Percentiles rank a stretch among this genome's conserved stretches.
Conservation (phyloP, 2,329 filamentous ascomycete genomes). For the Parascedosporium putredinis region DNA sequence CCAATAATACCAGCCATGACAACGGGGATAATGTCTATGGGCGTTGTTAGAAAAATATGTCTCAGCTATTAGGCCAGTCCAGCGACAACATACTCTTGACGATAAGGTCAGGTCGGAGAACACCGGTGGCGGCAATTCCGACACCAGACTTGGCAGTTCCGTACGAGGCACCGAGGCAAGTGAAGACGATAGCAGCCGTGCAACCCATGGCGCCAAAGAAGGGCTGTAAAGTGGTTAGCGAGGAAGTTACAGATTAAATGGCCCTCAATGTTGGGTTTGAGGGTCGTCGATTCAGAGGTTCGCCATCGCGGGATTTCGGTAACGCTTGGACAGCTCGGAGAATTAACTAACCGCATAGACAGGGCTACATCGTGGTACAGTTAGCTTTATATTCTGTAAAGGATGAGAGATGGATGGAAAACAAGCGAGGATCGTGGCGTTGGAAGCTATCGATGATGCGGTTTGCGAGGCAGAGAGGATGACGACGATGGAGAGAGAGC, state of each 20-base stretch:
- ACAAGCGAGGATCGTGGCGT: slow-evolving; percentile 20
- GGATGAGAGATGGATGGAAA: slow-evolving; percentile 20
- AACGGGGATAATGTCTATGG: slow-evolving; percentile 89
- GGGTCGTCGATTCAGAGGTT: slow-evolving; percentile 9
- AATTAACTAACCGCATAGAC: slow-evolving; percentile 89
- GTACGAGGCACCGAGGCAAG: slow-evolving; percentile 92
- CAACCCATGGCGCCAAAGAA: slow-evolving; percentile 98
- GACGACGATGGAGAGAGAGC: slow-evolving; percentile 12
- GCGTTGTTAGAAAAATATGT: background rate
- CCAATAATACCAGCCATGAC: slow-evolving; percentile 99
- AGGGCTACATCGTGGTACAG: slow-evolving; percentile 51
- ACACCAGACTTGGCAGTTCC: slow-evolving; percentile 98
- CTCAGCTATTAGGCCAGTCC: slow-evolving; percentile 5
- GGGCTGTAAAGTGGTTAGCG: slow-evolving; percentile 39
- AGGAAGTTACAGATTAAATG: slow-evolving; percentile 11
- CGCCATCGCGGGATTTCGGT: slow-evolving; percentile 12
- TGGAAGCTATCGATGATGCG: slow-evolving; percentile 10
- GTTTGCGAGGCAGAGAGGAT: slow-evolving; percentile 5
- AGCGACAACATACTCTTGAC: slow-evolving; percentile 75
- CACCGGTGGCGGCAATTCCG: slow-evolving; percentile 96
- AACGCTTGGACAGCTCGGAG: slow-evolving; percentile 9
- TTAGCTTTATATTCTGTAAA: slow-evolving; percentile 29
- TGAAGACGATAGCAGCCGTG: slow-evolving; percentile 94
- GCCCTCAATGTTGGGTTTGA: slow-evolving; percentile 8
- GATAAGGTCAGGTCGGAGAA: slow-evolving; percentile 92